These are phyloP conservation scores for Colletotrichum theobromicola DNA, from an alignment of 2,329 filamentous ascomycete species.

Conservation along the genomic window DNA sequence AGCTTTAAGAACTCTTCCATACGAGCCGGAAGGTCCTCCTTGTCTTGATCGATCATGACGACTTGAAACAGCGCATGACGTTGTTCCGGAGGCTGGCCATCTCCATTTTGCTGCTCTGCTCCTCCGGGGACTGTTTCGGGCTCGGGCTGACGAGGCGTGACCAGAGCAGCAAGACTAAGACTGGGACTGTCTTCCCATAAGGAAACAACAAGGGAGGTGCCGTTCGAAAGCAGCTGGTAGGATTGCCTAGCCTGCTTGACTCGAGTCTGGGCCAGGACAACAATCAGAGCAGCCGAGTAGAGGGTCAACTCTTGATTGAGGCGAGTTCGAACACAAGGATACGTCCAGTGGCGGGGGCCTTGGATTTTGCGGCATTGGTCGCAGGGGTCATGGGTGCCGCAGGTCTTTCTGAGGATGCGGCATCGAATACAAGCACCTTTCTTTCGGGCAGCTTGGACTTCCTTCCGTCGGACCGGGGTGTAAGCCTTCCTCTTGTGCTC, in stretches of 20 bases:
- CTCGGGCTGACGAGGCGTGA: conserved; percentile 16
- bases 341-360: conserved; percentile 68
- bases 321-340: conserved; percentile 66
- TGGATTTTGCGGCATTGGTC: conserved; percentile 68
- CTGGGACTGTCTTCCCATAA: conserved; percentile 22
- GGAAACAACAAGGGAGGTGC: conserved; percentile 33
- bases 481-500: conserved; percentile 25
- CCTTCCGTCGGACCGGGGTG: conserved; percentile 61
- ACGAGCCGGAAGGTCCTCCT: conserved; percentile 63
- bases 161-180: conserved; percentile 19
- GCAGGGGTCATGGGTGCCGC: conserved; percentile 67
- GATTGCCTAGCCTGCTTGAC: conserved; percentile 60
- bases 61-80: conserved; percentile 31
- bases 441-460: conserved; percentile 69
- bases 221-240: conserved; percentile 53
- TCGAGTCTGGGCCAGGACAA: conserved; percentile 64
- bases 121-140: not conserved
- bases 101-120: conserved; percentile 18
- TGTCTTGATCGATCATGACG: conserved; percentile 66
- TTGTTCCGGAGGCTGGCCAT: not conserved
- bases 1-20: conserved; percentile 66
- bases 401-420: conserved; percentile 69
- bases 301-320: conserved; percentile 67
- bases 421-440: conserved; percentile 71
- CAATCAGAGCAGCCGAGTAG: conserved; percentile 68